Percentiles rank a stretch among this genome's conserved stretches.
Conservation (phyloP, 129 eudicot genomes). For the Sambucus nigra region DNA sequence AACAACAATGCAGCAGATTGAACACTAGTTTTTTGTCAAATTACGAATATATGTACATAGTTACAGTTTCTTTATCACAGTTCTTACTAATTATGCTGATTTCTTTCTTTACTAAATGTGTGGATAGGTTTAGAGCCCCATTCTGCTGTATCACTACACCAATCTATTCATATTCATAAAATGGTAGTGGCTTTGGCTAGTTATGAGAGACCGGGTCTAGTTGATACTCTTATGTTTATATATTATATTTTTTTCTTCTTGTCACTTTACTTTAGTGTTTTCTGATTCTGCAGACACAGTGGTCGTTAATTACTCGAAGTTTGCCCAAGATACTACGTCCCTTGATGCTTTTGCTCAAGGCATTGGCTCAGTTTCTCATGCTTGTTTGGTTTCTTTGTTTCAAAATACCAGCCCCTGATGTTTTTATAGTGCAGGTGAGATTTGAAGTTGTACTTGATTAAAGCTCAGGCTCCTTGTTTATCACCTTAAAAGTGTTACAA, state of each 20-base stretch:
- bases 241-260: neutral
- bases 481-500: neutral
- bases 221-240: neutral
- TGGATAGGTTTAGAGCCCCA: too few species aligned
- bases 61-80: too few species aligned
- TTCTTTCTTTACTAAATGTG: too few species aligned
- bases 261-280: neutral
- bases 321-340: slow-evolving; percentile 57
- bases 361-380: slow-evolving; percentile 65
- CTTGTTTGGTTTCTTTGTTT: slow-evolving; percentile 87
- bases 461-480: slow-evolving; percentile 2
- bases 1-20: too few species aligned
- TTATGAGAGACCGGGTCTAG: neutral
- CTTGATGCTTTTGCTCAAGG: slow-evolving; percentile 64
- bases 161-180: slow-evolving; percentile 64
- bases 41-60: too few species aligned
- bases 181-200: slow-evolving; percentile 41
- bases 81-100: too few species aligned
- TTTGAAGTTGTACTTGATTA: neutral
- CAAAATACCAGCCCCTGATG: slow-evolving; percentile 87
- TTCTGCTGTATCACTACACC: slow-evolving; percentile 54
- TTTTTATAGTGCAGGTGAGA: slow-evolving; percentile 77
- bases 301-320: slow-evolving; percentile 46
- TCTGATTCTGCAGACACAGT: slow-evolving; percentile 48
- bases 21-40: too few species aligned